Conservation (phyloP, 2,329 filamentous ascomycete genomes). For the Ophiosphaerella narmari region DNA sequence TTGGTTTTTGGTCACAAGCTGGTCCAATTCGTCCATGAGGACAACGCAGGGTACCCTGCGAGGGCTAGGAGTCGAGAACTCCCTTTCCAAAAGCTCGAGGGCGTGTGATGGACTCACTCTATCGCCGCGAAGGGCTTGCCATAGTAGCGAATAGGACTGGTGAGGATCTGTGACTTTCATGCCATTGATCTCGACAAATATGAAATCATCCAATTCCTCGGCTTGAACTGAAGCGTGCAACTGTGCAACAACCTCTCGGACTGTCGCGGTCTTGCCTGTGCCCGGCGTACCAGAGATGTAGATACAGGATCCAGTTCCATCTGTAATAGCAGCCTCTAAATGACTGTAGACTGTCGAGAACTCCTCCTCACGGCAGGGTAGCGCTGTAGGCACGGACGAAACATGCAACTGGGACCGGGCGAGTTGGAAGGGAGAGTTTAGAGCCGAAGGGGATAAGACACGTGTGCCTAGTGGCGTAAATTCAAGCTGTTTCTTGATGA, state of each 20-base stretch:
- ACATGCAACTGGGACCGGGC: slow-evolving; percentile 90
- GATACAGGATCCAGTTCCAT: slow-evolving; percentile 92
- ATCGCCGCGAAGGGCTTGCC: slow-evolving; percentile 94
- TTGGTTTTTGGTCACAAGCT: slow-evolving; percentile 96
- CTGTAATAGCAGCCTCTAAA: slow-evolving; percentile 89
- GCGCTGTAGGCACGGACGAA: slow-evolving; percentile 83
- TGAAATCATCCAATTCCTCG: slow-evolving; percentile 96
- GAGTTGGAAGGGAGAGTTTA: slow-evolving; percentile 87
- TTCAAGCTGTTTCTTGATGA: slow-evolving; percentile 86
- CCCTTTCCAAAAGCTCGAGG: slow-evolving; percentile 84
- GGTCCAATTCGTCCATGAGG: slow-evolving; percentile 97
- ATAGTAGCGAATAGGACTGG: slow-evolving; percentile 91
- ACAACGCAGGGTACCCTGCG: slow-evolving; percentile 93
- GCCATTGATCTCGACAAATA: slow-evolving; percentile 98
- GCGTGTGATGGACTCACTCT: slow-evolving; percentile 91
- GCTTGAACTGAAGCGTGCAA: slow-evolving; percentile 84
- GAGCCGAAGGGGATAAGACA: slow-evolving; percentile 74
- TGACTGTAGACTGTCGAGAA: slow-evolving; percentile 92
- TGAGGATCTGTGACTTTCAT: slow-evolving; percentile 99
- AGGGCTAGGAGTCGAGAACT: slow-evolving; percentile 90
- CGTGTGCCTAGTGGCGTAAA: slow-evolving; percentile 95
- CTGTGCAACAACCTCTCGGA: slow-evolving; percentile 89
- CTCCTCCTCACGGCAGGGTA: slow-evolving; percentile 90
- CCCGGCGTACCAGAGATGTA: slow-evolving; percentile 99
- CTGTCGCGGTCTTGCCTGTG: slow-evolving; percentile 96